Percentiles rank a stretch among this genome's conserved stretches.
phyloP scores from a whole-genome alignment of 257 asterid species.

The Rehmannia glutinosa region DNA sequence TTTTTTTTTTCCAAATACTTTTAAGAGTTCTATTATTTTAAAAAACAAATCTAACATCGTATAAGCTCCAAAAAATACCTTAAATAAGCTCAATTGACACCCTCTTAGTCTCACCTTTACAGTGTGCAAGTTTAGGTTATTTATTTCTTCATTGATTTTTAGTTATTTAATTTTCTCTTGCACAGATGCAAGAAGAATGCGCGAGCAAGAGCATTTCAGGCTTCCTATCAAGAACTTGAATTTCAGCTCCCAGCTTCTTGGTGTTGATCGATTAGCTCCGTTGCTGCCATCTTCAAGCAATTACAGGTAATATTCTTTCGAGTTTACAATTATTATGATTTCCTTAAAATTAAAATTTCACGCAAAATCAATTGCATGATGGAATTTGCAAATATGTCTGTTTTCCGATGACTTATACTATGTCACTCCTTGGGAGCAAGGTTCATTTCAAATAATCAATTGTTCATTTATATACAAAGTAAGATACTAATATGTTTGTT shows the following conservation, averaged over 20 bases:
- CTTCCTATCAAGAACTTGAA: background rate
- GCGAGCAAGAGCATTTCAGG: conserved; percentile 8
- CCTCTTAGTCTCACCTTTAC: too few relatives aligned
- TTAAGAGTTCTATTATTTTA: too few relatives aligned
- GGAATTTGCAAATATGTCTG: too few relatives aligned
- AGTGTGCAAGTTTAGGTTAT: too few relatives aligned
- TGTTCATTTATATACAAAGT: background rate
- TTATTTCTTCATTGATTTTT: background rate
- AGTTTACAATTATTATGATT: background rate
- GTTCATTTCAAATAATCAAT: too few relatives aligned
- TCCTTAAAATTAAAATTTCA: too few relatives aligned
- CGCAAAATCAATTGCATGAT: too few relatives aligned
- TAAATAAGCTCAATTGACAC: too few relatives aligned
- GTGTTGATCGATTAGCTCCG: conserved; percentile 5
- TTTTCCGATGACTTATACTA: too few relatives aligned
- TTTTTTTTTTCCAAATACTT: background rate
- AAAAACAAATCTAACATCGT: background rate
- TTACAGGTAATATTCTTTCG: conserved; percentile 17
- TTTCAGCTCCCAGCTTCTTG: conserved; percentile 9
- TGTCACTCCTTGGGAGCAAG: too few relatives aligned
- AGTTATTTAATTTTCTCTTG: background rate
- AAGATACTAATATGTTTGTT: conserved; percentile 6
- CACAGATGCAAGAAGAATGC: background rate
- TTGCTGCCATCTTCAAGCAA: conserved; percentile 19
- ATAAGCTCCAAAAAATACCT: background rate